Conservation (phyloP, 768 basidiomycete species). For the Russula sp. region DNA sequence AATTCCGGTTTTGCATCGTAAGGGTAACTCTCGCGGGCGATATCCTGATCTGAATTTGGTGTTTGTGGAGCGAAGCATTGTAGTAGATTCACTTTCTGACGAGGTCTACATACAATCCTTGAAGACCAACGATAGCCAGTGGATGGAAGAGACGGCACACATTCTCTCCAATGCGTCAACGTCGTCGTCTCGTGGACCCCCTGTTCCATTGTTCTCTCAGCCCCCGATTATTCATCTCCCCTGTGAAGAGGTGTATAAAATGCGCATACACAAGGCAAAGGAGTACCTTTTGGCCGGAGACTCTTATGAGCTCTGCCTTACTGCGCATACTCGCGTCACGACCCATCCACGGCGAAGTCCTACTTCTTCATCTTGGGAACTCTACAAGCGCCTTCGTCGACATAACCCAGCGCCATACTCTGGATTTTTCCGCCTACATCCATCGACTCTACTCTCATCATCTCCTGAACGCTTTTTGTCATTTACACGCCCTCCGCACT, state of each 20-base stretch:
- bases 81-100: slow-evolving; percentile 55
- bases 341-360: slow-evolving; percentile 34
- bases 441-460: slow-evolving; percentile 75
- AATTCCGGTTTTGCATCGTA: slow-evolving; percentile 41
- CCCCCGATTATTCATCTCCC: slow-evolving; percentile 49
- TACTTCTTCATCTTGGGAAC: slow-evolving; percentile 60
- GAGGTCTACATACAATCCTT: slow-evolving; percentile 64
- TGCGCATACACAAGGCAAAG: slow-evolving; percentile 66
- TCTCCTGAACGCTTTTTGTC: slow-evolving; percentile 92
- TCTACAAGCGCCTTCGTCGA: slow-evolving; percentile 66
- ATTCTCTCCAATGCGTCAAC: slow-evolving; percentile 35
- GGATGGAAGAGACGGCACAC: slow-evolving; percentile 50
- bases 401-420: slow-evolving; percentile 89
- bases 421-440: slow-evolving; percentile 72
- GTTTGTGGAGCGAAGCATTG: slow-evolving; percentile 75
- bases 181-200: slow-evolving; percentile 8
- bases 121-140: slow-evolving; percentile 53
- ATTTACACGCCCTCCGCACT: slow-evolving; percentile 60
- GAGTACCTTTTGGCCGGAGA: slow-evolving; percentile 78
- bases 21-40: slow-evolving; percentile 32
- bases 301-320: slow-evolving; percentile 91
- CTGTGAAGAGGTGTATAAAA: slow-evolving; percentile 57
- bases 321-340: slow-evolving; percentile 63
- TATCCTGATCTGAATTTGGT: slow-evolving; percentile 75
- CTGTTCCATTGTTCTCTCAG: slow-evolving; percentile 12